Percentiles rank a stretch among this genome's conserved stretches.
Evolutionary conservation across 176 grass and related monocot genomes (phyloP).

Genomic region (Puccinellia tenuiflora): DNA sequence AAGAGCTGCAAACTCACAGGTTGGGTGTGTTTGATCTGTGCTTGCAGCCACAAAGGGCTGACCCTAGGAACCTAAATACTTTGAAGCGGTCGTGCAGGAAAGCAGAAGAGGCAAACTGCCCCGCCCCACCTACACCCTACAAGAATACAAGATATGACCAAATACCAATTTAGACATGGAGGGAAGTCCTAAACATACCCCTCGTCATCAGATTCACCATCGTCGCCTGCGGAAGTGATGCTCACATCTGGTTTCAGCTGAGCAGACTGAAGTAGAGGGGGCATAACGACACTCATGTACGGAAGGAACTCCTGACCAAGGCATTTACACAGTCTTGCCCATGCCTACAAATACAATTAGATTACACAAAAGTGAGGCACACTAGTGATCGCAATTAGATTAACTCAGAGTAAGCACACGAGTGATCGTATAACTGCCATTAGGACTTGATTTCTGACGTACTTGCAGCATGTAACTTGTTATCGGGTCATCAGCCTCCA

Average conservation of each 20-base stretch:
- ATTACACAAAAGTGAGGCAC: conserved; percentile 11
- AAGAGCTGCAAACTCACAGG: background rate
- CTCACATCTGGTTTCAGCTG: conserved; percentile 85
- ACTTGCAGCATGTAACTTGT: conserved; percentile 98
- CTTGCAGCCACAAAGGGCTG: background rate
- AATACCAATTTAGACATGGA: background rate
- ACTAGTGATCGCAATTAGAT: background rate
- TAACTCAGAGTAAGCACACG: conserved; percentile 9
- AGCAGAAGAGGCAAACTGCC: background rate
- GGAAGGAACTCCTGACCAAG: conserved; percentile 86
- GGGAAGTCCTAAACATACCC: conserved; percentile 41
- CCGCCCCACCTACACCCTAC: background rate
- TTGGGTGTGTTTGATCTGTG: background rate
- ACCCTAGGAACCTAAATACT: background rate
- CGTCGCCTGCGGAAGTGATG: conserved; percentile 63
- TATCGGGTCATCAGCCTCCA: conserved; percentile 95
- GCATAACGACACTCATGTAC: conserved; percentile 87
- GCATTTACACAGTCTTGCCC: conserved; percentile 73
- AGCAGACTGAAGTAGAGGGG: conserved; percentile 76
- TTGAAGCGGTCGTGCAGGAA: background rate
- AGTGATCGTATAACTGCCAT: background rate
- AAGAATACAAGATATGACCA: conserved; percentile 6
- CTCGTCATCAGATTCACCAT: conserved; percentile 69
- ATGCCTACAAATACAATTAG: conserved; percentile 43
- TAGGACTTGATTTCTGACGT: background rate